Percentiles rank a stretch among this genome's conserved stretches.
Evolutionary conservation across 2,329 filamentous ascomycete species (phyloP).

Genomic region (Aspergillus fischeri): DNA sequence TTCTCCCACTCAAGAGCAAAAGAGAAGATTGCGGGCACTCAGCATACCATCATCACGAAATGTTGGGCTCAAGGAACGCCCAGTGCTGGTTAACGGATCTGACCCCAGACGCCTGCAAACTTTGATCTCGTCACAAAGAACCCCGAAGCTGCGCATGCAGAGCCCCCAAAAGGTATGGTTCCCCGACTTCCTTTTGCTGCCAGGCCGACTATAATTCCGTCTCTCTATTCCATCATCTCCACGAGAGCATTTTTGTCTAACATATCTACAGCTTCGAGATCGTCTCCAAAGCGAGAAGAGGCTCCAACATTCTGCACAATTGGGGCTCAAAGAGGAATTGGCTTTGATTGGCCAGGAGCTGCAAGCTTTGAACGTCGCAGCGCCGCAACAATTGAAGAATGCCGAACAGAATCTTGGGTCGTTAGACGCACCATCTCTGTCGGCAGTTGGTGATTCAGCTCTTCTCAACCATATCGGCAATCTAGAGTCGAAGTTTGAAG

Average conservation of each 20-base stretch:
- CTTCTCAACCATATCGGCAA: constrained; percentile 53
- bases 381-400: constrained; percentile 33
- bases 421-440: constrained; percentile 12
- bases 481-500: constrained; percentile 65
- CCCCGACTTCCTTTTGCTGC: not conserved
- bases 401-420: constrained; percentile 26
- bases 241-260: constrained; percentile 1
- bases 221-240: not conserved
- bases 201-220: not conserved
- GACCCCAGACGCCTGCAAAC: constrained; percentile 34
- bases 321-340: constrained; percentile 68
- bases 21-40: constrained; percentile 45
- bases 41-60: constrained; percentile 47
- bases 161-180: constrained; percentile 54
- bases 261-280: constrained; percentile 57
- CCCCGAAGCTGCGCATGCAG: constrained; percentile 66
- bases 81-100: constrained; percentile 25
- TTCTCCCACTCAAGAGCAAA: constrained; percentile 35
- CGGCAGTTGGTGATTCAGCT: constrained; percentile 16
- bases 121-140: constrained; percentile 65
- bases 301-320: constrained; percentile 65
- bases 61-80: constrained; percentile 32
- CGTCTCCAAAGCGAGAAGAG: constrained; percentile 78
- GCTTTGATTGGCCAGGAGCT: constrained; percentile 78
- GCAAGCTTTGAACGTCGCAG: constrained; percentile 42